Evolutionary conservation across 495 filamentous ascomycete species (phyloP), one percentile per base, ranked within the genome.

Genomic region (Sordaria brevicollis): DNA sequence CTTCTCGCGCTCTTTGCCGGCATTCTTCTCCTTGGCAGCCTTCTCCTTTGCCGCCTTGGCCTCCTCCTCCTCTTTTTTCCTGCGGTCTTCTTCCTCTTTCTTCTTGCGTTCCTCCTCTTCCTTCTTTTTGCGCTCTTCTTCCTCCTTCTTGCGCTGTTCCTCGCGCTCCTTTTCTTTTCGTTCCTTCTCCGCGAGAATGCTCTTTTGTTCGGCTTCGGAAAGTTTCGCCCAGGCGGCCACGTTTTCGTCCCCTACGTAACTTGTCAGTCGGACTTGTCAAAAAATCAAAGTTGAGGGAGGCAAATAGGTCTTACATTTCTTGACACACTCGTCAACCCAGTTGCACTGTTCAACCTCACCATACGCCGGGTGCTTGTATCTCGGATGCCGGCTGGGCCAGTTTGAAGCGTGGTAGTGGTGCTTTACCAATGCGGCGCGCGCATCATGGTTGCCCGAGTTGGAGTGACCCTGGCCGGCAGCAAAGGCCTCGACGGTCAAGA

Each of bases 401-500:
- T 83, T 82, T 29, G 87, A 89, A 31, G 88, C 87, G 74, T 89
- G 88, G 73, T 87, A 90, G 77, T 88, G 87, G 74, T 90, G 87
- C 71, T 83, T 85, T 67, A 89, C 86, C n/a, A 89, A 77, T 11
- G 87, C 87, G 3, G 77, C 78, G 37, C 83, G 77, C 29, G 86
- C 80, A 37, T 88, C 80, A 75, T 90, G 88, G 75, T 86, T 88
- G 65, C 87, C 87, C 4, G 86, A 88, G 71, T 89, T 83, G 0
- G 88, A 90, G 75, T 90, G 88, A 29, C 87, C 87, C 75, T 88
- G 86, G 17, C 88, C 88, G 25, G 87, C 87, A 11, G 87, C 87
- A 70, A 90, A 89, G 5, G 87, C 86, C 77, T 89, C 87, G 34
- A 89, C 85, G 10, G 86, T 86, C 31, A 90, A 80, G 17, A 90